A percentile compares a stretch with the other conserved stretches of the same genome.
Evolutionary conservation across 2,329 filamentous ascomycete species (phyloP).

Genomic region (Teratosphaeriaceae sp.): DNA sequence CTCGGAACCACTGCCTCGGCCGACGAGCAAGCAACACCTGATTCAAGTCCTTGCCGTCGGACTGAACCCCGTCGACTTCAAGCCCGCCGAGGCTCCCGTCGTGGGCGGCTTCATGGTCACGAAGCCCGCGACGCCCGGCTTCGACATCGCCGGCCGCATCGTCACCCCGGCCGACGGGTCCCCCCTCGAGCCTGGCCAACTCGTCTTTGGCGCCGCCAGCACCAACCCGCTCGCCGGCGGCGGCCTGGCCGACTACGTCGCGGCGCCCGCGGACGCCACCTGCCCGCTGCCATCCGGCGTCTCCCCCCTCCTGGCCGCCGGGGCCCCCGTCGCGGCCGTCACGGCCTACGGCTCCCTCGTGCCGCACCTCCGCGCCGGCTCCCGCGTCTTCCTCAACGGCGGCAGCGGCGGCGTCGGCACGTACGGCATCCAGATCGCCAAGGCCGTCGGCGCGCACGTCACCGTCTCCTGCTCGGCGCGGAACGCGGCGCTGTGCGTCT

Average conservation of each 20-base stretch:
- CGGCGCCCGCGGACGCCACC: conserved; percentile 27
- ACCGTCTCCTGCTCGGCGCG: conserved; percentile 51
- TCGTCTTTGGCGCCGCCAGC: conserved; percentile 37
- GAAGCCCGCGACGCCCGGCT: conserved; percentile 41
- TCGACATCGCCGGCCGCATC: conserved; percentile 48
- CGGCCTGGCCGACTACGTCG: conserved; percentile 32
- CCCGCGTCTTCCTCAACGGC: conserved; percentile 58
- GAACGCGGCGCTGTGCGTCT: conserved; percentile 52
- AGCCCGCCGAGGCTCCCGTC: conserved; percentile 48
- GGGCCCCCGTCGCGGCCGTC: conserved; percentile 28
- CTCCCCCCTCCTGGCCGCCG: conserved; percentile 39
- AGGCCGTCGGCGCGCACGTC: conserved; percentile 53
- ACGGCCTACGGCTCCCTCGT: conserved; percentile 34
- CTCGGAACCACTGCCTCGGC: conserved; percentile 33
- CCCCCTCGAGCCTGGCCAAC: conserved; percentile 29
- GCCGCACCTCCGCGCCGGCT: conserved; percentile 32
- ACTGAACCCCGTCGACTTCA: conserved; percentile 56
- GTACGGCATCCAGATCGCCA: conserved; percentile 58
- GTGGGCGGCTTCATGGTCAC: conserved; percentile 30
- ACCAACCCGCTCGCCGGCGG: conserved; percentile 24
- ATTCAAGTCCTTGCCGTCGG: conserved; percentile 48
- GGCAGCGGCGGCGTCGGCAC: conserved; percentile 57
- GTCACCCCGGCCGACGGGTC: conserved; percentile 32
- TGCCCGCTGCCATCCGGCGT: conserved; percentile 19
- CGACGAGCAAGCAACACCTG: conserved; percentile 42